Evolutionary conservation across 2,329 filamentous ascomycete genomes (phyloP).

Genomic region (Aspergillus texensis): DNA sequence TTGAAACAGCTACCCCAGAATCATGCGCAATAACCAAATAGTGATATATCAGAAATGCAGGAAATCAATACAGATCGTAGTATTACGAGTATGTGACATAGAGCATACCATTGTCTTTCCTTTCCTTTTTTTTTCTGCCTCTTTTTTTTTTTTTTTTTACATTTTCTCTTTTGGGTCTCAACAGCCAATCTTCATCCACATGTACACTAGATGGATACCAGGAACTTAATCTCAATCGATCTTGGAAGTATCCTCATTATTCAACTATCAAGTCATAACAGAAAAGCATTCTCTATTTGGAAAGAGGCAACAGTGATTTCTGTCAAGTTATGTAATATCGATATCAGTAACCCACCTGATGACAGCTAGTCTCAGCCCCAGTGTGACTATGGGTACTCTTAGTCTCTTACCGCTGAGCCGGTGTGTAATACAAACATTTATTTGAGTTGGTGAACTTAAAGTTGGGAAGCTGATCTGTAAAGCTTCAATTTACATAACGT

Average conservation of each 20-base stretch:
- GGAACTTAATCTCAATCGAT: too few species aligned
- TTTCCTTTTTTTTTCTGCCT: not conserved
- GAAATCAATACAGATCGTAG: not conserved
- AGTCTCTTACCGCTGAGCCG: not conserved
- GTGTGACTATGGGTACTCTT: not conserved
- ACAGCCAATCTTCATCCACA: too few species aligned
- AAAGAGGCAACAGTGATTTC: not conserved
- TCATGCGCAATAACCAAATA: not conserved
- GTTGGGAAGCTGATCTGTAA: not conserved
- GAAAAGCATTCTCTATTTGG: not conserved
- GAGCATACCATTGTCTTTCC: not conserved
- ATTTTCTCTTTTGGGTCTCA: not conserved
- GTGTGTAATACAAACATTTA: not conserved
- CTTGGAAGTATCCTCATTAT: too few species aligned
- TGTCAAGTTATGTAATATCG: not conserved
- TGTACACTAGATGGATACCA: too few species aligned
- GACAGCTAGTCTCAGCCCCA: not conserved
- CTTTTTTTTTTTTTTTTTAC: not conserved
- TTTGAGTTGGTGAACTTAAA: not conserved
- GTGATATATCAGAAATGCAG: slow-evolving; percentile 4
- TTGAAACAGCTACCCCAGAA: not conserved
- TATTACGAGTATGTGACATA: not conserved
- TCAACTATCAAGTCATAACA: not conserved
- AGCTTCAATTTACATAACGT: not conserved
- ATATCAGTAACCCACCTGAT: not conserved